Conservation (phyloP, 495 filamentous ascomycete species). For the Penicillium flavigenum region DNA sequence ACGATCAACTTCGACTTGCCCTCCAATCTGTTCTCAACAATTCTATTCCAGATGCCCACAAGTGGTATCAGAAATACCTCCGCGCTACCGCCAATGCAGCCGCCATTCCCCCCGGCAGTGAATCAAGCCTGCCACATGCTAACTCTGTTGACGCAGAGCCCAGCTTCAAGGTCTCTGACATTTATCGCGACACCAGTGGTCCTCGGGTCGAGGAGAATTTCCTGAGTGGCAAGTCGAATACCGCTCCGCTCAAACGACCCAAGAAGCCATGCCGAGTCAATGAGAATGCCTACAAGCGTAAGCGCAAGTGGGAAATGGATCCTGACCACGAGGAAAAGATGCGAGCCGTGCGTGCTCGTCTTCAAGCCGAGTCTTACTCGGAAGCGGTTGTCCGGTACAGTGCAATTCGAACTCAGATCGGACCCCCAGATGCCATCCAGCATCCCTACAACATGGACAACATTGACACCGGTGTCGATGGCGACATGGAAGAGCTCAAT, state of each 20-base stretch:
- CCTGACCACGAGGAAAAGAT: constrained; percentile 27
- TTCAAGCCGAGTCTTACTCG: constrained; percentile 21
- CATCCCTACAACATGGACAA: constrained; percentile 8
- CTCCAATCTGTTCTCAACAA: constrained; percentile 18
- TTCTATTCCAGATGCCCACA: constrained; percentile 14
- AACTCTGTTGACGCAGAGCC: constrained; percentile 36
- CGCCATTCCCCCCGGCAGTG: constrained; percentile 34
- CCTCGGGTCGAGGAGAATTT: constrained; percentile 24
- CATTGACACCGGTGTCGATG: not conserved
- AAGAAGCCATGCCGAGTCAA: constrained; percentile 24
- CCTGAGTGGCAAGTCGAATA: constrained; percentile 34
- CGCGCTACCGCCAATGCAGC: not conserved
- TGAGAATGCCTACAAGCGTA: constrained; percentile 26
- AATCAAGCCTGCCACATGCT: constrained; percentile 46
- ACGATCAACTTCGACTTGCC: constrained; percentile 15
- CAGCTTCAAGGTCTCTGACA: constrained; percentile 22
- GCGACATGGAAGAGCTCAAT: not conserved
- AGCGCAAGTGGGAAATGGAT: constrained; percentile 31
- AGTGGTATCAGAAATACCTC: constrained; percentile 19
- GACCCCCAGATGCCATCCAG: constrained; percentile 10
- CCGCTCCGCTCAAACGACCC: constrained; percentile 26
- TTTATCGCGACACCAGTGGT: constrained; percentile 30
- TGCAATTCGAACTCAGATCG: constrained; percentile 17
- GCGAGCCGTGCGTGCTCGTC: constrained; percentile 31
- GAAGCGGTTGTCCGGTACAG: constrained; percentile 11